Conservation (phyloP, 1,284 basidiomycete genomes). For the Thecaphora frezii region DNA sequence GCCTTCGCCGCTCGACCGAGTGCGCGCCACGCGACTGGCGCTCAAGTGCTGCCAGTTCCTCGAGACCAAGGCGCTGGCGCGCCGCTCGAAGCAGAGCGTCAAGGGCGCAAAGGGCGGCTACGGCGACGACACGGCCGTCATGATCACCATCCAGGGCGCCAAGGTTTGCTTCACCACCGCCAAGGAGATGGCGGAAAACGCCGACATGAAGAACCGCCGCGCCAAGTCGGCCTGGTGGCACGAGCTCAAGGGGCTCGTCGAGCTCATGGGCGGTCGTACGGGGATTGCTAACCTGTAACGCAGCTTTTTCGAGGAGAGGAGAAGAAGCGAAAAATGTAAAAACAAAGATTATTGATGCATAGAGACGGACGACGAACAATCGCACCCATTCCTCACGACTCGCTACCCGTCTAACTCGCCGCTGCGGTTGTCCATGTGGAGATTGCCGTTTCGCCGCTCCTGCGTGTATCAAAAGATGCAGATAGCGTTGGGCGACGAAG, state of each 20-base stretch:
- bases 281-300: conserved; percentile 25
- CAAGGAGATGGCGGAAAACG: conserved; percentile 77
- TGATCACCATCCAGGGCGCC: conserved; percentile 86
- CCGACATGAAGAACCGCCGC: conserved; percentile 85
- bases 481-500: conserved; percentile 29
- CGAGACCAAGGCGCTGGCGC: conserved; percentile 71
- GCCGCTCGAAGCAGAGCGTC: conserved; percentile 54
- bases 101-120: conserved; percentile 6
- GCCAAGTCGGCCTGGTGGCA: conserved; percentile 83
- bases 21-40: conserved; percentile 83
- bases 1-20: conserved; percentile 89
- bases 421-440: too few relatives aligned
- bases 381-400: too few relatives aligned
- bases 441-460: too few relatives aligned
- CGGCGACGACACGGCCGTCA: conserved; percentile 71
- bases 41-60: conserved; percentile 92
- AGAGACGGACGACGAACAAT: too few relatives aligned
- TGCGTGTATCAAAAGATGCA: conserved; percentile 21
- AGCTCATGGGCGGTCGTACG: conserved; percentile 47
- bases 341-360: too few relatives aligned
- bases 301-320: not conserved
- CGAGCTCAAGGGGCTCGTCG: conserved; percentile 41
- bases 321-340: too few relatives aligned
- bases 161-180: conserved; percentile 79
- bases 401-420: too few relatives aligned